These are phyloP conservation scores for Penicillium brasilianum DNA, from an alignment of 2,329 filamentous ascomycete genomes.

Conservation along the genomic window DNA sequence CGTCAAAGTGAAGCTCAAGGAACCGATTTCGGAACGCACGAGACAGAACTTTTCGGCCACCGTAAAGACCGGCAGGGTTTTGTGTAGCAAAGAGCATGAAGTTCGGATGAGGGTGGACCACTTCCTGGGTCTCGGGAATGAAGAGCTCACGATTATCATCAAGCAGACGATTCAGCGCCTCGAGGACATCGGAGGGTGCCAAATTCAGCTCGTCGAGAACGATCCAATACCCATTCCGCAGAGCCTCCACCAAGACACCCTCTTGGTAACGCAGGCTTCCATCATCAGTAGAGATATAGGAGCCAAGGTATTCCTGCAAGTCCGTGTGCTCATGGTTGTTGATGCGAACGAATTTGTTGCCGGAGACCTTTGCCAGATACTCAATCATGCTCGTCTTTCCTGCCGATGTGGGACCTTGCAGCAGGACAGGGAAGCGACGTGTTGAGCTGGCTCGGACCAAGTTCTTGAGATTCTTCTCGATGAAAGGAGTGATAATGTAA, in stretches of 20 bases:
- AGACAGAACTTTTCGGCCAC: conserved; percentile 89
- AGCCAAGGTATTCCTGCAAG: conserved; percentile 94
- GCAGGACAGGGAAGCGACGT: conserved; percentile 85
- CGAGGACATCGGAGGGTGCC: conserved; percentile 93
- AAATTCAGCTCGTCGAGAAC: conserved; percentile 97
- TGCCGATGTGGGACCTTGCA: conserved; percentile 95
- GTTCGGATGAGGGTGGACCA: conserved; percentile 87
- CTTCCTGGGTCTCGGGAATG: conserved; percentile 94
- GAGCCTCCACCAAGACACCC: conserved; percentile 87
- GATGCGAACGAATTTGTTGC: conserved; percentile 96
- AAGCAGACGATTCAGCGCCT: conserved; percentile 91
- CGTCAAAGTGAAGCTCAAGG: conserved; percentile 94
- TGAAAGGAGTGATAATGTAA: conserved; percentile 96
- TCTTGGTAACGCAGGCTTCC: conserved; percentile 91
- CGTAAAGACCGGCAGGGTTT: conserved; percentile 94
- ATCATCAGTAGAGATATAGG: conserved; percentile 83
- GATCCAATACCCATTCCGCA: conserved; percentile 95
- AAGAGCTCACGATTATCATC: conserved; percentile 96
- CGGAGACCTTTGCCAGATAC: conserved; percentile 93
- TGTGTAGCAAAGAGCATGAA: conserved; percentile 99
- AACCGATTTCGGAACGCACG: conserved; percentile 97
- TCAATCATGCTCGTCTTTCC: conserved; percentile 99
- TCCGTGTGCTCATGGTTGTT: conserved; percentile 99
- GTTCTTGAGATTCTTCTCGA: conserved; percentile 93
- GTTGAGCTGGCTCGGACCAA: conserved; percentile 93